These are phyloP conservation scores for Wickerhamiella qilinensis DNA, from an alignment of 805 yeast species.

Conservation along the genomic window DNA sequence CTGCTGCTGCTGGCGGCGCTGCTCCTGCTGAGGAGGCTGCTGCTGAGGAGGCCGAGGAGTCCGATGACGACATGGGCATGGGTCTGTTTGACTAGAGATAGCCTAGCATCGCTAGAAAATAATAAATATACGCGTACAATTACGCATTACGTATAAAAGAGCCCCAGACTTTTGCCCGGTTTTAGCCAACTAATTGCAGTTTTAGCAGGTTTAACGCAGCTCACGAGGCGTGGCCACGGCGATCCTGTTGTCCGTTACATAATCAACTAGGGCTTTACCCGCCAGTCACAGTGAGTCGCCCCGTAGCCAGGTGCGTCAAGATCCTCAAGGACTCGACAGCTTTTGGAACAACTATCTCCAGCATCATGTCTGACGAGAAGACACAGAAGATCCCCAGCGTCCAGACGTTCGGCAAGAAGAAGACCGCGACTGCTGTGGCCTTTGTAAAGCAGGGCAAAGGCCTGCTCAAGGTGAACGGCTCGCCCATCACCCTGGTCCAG, in stretches of 20 bases:
- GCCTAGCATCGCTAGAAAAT: not conserved
- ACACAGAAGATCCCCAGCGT: conserved; percentile 13
- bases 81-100: conserved; percentile 84
- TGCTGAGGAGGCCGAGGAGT: conserved; percentile 46
- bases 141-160: too few species aligned
- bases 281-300: not conserved
- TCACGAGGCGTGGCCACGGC: too few species aligned
- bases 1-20: conserved; percentile 47
- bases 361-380: conserved; percentile 7
- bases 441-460: conserved; percentile 99
- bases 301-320: not conserved
- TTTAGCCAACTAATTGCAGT: too few species aligned
- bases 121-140: too few species aligned
- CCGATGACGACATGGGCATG: conserved; percentile 79
- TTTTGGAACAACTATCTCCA: not conserved
- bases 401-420: conserved; percentile 99
- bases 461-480: conserved; percentile 97
- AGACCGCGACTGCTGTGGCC: conserved; percentile 99
- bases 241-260: too few species aligned
- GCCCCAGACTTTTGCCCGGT: too few species aligned
- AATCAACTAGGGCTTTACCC: conserved; percentile 3
- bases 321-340: conserved; percentile 8
- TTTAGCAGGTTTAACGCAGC: too few species aligned
- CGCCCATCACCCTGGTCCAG: conserved; percentile 97
- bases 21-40: conserved; percentile 62